Conservation (phyloP, 1,284 basidiomycete genomes). For the Cryptococcus hybrid region DNA sequence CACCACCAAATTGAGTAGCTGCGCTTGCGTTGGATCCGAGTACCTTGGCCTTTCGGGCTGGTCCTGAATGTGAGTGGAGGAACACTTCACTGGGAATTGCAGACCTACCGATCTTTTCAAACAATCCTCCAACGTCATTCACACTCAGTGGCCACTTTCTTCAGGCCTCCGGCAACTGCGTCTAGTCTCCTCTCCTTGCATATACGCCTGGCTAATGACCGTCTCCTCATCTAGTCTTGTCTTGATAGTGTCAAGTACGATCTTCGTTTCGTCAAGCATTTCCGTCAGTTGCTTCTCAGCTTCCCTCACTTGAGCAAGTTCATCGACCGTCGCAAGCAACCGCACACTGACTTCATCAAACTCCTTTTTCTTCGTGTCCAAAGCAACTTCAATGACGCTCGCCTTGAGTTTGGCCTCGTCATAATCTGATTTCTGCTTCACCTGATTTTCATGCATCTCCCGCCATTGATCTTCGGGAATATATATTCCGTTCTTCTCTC, state of each 20-base stretch:
- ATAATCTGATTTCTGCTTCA: conserved; percentile 68
- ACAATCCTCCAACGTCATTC: conserved; percentile 68
- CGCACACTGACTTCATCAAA: conserved; percentile 82
- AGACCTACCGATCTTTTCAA: conserved; percentile 74
- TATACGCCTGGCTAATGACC: conserved; percentile 70
- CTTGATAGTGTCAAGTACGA: conserved; percentile 59
- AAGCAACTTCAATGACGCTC: conserved; percentile 76
- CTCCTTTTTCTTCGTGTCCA: conserved; percentile 76
- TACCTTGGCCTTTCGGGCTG: conserved; percentile 72
- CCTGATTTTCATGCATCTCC: conserved; percentile 73
- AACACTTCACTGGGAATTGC: neutral
- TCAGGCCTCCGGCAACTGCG: conserved; percentile 66
- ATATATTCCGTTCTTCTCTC: conserved; percentile 93
- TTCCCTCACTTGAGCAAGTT: conserved; percentile 58
- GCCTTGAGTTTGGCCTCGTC: conserved; percentile 79
- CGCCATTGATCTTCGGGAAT: conserved; percentile 86
- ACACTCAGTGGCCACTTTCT: conserved; percentile 65
- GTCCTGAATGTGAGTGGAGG: neutral
- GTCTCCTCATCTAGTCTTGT: conserved; percentile 70
- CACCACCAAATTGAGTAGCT: conserved; percentile 61
- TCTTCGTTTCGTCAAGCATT: conserved; percentile 59
- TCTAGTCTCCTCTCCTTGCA: conserved; percentile 75
- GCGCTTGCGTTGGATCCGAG: conserved; percentile 66
- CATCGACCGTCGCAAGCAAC: conserved; percentile 69
- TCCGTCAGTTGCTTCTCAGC: conserved; percentile 59